Evolutionary conservation across 805 yeast species (phyloP), one percentile per base, ranked within the genome.

Genomic region (Starmera amethionina): DNA sequence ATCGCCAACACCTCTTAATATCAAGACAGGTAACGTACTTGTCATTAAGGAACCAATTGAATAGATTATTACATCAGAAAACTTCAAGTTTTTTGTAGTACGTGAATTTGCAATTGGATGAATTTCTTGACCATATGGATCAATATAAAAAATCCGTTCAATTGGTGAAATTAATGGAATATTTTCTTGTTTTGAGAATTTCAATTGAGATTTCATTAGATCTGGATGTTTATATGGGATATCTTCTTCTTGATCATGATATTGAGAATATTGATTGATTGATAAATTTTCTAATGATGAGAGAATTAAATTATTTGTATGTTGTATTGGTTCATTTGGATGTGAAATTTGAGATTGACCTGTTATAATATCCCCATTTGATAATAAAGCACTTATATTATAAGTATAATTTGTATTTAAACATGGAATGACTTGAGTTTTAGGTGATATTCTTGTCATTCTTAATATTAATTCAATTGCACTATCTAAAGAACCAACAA

Each of bases 291-390:
- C 9, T 22, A 37, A 29, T 34, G 30, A 14, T 6, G 7, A 8
- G 2, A 22, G 2, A 22, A 22, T 22, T 6, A 22, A 22, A 22
- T 22, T 22, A 22, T 16, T 12, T 27, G 7, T 22, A 34, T 3
- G 53, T 12, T 38, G 39, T 8, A 40, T 28, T 11, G 48, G 29
- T 22, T 54, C 59, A 14, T 71, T 62, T 1, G 97, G 97, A 60
- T 89, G 97, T 2, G 96, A 86, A 10, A 89, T 89, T 54, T 88
- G 95, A 4, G 90, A 81, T 58, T 89, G 97, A 11, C 97, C 97
- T 0, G 89, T 82, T 30, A 89, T 79, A 2, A 82, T 66, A 4
- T 72, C 65, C 3, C 94, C 95, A 58, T 85, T 74, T 30, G 64
- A 63, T 35, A 89, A 64, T 27, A 72, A 49, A 0, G 96, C 96